Conservation (phyloP, 2,329 filamentous ascomycete species). For the Aureobasidium leucospermi region DNA sequence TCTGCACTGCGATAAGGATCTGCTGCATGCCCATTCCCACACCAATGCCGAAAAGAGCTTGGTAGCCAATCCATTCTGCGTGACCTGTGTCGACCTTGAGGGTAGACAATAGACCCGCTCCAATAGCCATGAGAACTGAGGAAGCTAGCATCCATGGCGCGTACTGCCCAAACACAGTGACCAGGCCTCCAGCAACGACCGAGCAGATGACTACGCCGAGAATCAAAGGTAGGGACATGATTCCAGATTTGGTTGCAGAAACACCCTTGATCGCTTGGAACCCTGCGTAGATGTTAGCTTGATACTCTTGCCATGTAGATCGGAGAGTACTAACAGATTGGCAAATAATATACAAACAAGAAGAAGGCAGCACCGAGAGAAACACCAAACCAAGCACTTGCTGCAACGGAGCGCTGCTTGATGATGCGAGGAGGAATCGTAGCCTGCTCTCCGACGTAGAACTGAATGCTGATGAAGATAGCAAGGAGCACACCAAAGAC, state of each 20-base stretch:
- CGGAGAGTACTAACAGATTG: conserved; percentile 24
- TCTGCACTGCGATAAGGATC: conserved; percentile 41
- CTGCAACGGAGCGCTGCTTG: conserved; percentile 36
- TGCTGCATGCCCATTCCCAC: conserved; percentile 41
- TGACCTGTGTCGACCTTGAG: conserved; percentile 33
- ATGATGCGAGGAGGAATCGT: conserved; percentile 42
- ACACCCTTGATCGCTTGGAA: conserved; percentile 45
- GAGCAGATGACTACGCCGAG: conserved; percentile 40
- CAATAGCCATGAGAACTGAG: conserved; percentile 38
- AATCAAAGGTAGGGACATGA: conserved; percentile 43
- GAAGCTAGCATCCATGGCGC: conserved; percentile 40
- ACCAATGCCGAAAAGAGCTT: conserved; percentile 33
- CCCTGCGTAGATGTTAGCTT: conserved; percentile 22
- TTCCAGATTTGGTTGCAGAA: conserved; percentile 40
- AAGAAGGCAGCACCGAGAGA: conserved; percentile 40
- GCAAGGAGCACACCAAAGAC: conserved; percentile 35
- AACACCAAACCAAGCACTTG: conserved; percentile 34
- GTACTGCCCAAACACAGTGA: conserved; percentile 42
- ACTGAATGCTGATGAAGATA: conserved; percentile 36
- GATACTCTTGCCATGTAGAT: not conserved
- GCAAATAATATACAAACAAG: conserved; percentile 39
- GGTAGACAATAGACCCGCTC: conserved; percentile 40
- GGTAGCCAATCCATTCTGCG: conserved; percentile 34
- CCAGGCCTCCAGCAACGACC: conserved; percentile 32
- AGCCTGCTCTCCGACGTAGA: conserved; percentile 35